These are phyloP conservation scores for Leccinum obscurum DNA, from an alignment of 768 basidiomycete species.

Conservation along the genomic window DNA sequence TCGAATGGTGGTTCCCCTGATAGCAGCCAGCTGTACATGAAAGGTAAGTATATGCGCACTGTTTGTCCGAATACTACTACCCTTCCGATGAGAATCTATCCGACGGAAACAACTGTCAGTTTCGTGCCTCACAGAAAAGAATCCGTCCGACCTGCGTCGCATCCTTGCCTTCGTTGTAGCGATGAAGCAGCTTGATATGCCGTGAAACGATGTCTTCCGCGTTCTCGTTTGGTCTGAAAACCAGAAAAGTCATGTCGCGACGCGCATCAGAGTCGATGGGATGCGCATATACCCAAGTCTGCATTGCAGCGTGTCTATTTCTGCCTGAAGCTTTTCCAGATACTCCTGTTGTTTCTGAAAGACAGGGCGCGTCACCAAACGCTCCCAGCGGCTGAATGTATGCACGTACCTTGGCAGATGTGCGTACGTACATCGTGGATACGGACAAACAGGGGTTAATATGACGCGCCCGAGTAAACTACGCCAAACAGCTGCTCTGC, in stretches of 20 bases:
- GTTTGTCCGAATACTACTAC: conserved; percentile 37
- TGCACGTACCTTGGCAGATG: conserved; percentile 31
- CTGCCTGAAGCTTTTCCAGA: conserved; percentile 46
- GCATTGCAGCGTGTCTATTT: conserved; percentile 48
- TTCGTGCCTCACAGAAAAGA: not conserved
- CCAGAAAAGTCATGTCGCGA: not conserved
- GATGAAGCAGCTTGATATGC: conserved; percentile 72
- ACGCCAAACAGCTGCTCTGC: conserved; percentile 10
- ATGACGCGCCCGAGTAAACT: conserved; percentile 6
- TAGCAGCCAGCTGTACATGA: conserved; percentile 60
- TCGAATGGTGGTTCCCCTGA: conserved; percentile 67
- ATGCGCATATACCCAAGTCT: conserved; percentile 42
- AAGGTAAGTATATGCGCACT: conserved; percentile 12
- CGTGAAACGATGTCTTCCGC: conserved; percentile 59
- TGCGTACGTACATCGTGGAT: conserved; percentile 29
- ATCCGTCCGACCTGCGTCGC: conserved; percentile 61
- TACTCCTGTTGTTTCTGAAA: conserved; percentile 53
- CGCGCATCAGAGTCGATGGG: not conserved
- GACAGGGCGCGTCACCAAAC: not conserved
- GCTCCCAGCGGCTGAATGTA: not conserved
- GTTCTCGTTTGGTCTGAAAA: conserved; percentile 41
- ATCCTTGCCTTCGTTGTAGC: conserved; percentile 82
- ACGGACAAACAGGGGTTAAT: conserved; percentile 8
- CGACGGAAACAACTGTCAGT: conserved; percentile 1
- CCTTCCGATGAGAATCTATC: conserved; percentile 76